phyloP scores from a whole-genome alignment of 805 yeast species.

The Nakazawaea peltata region DNA sequence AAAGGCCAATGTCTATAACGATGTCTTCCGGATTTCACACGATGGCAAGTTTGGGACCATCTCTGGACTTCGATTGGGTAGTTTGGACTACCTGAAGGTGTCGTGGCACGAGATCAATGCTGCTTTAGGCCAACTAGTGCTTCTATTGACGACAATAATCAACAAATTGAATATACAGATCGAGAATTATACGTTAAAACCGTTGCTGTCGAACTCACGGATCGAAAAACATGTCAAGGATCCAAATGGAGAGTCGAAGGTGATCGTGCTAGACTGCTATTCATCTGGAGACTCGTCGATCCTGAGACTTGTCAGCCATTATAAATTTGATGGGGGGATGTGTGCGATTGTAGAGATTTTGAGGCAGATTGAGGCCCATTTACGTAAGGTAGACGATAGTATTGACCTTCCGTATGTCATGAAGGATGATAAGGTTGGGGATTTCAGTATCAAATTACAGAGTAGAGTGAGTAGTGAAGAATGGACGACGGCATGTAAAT shows the following conservation, averaged over 20 bases:
- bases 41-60: constrained; percentile 84
- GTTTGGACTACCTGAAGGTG: constrained; percentile 47
- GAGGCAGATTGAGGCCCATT: constrained; percentile 36
- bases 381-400: constrained; percentile 38
- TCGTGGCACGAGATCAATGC: constrained; percentile 92
- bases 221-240: constrained; percentile 49
- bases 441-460: constrained; percentile 62
- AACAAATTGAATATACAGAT: constrained; percentile 48
- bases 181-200: constrained; percentile 56
- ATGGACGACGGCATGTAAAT: constrained; percentile 89
- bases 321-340: constrained; percentile 75
- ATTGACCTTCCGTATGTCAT: constrained; percentile 72
- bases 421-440: constrained; percentile 66
- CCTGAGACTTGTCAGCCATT: constrained; percentile 65
- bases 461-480: constrained; percentile 57
- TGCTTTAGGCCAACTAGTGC: constrained; percentile 77
- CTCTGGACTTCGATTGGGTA: constrained; percentile 78
- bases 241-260: constrained; percentile 24
- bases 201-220: constrained; percentile 79
- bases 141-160: constrained; percentile 58
- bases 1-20: constrained; percentile 74
- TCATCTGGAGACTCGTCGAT: constrained; percentile 68
- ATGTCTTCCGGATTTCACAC: constrained; percentile 75
- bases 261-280: constrained; percentile 45
- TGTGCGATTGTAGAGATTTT: constrained; percentile 65